Conservation (phyloP, 768 basidiomycete species). For the Tricholoma matsutake region DNA sequence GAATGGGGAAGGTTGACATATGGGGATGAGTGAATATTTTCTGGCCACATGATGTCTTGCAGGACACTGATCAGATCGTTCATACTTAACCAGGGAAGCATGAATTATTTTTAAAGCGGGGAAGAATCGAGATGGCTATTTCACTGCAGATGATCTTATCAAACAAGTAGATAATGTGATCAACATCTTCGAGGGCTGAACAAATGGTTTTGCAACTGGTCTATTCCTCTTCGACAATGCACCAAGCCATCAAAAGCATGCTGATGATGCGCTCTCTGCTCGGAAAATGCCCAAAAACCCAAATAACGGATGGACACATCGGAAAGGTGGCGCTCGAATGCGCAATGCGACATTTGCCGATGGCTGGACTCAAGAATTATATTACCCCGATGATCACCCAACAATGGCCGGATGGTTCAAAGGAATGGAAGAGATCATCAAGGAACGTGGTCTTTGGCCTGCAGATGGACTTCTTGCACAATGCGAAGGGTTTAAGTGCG, state of each 20-base stretch:
- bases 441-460: constrained; percentile 19
- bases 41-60: not conserved
- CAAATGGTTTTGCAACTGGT: constrained; percentile 6
- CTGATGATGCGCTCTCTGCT: constrained; percentile 26
- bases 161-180: not conserved
- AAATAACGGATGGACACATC: constrained; percentile 10
- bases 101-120: not conserved
- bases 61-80: not conserved
- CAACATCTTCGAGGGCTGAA: not conserved
- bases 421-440: constrained; percentile 30
- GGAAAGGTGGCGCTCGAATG: constrained; percentile 18
- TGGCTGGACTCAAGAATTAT: constrained; percentile 26
- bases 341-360: constrained; percentile 17
- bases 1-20: not conserved
- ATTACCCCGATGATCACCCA: constrained; percentile 29
- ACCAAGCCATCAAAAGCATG: constrained; percentile 16
- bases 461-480: too few species aligned
- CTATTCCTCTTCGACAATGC: constrained; percentile 7
- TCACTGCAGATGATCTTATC: too few species aligned
- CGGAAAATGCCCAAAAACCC: constrained; percentile 25
- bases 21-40: not conserved
- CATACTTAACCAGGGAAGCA: not conserved
- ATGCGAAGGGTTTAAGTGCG: too few species aligned
- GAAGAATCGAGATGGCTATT: not conserved
- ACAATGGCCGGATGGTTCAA: constrained; percentile 17